phyloP scores from a whole-genome alignment of 2,329 filamentous ascomycete species.

The Plectosphaerella cucumerina region DNA sequence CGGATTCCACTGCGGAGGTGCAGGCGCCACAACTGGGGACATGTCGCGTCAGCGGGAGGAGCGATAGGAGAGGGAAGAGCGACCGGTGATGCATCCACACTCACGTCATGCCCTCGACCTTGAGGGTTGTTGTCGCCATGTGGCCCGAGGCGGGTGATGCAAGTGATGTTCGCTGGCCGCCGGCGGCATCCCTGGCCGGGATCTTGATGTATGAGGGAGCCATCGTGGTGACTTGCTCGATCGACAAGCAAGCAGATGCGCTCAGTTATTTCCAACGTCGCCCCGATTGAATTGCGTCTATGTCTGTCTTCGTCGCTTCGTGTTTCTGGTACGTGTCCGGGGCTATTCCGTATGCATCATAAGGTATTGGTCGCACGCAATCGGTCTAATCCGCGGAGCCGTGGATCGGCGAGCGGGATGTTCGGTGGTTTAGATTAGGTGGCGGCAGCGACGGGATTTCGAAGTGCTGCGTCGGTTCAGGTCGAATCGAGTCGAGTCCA shows the following conservation, averaged over 20 bases:
- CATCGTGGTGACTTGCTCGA: constrained; percentile 30
- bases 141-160: constrained; percentile 41
- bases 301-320: constrained; percentile 5
- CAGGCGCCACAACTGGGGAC: constrained; percentile 79
- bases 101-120: constrained; percentile 82
- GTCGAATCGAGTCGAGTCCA: neutral
- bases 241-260: constrained; percentile 2
- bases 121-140: constrained; percentile 87
- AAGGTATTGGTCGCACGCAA: constrained; percentile 4
- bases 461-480: neutral
- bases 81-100: constrained; percentile 23
- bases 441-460: neutral
- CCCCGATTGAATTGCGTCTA: neutral
- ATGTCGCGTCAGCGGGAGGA: constrained; percentile 20
- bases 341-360: constrained; percentile 7
- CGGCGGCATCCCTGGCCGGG: constrained; percentile 32
- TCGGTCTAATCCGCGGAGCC: neutral
- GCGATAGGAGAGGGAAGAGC: neutral
- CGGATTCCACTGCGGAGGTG: constrained; percentile 90
- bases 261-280: too few relatives aligned
- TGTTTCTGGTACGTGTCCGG: neutral
- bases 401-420: neutral
- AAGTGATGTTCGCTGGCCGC: constrained; percentile 17
- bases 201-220: constrained; percentile 46
- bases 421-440: neutral